phyloP scores from a whole-genome alignment of 1,284 basidiomycete species.

The Meira nashicola region DNA sequence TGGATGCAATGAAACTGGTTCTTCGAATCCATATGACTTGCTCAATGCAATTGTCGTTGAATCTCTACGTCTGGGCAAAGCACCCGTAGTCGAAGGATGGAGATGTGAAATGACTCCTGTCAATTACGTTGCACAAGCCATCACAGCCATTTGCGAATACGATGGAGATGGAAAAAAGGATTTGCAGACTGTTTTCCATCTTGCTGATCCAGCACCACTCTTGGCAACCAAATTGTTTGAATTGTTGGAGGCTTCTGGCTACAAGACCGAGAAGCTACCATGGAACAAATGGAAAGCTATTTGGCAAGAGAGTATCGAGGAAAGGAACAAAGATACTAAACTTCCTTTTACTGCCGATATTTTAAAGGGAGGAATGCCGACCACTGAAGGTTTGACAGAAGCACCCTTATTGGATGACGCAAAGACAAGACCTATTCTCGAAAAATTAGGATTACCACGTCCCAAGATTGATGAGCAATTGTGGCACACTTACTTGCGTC shows the following conservation, averaged over 20 bases:
- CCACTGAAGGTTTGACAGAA: conserved; percentile 32
- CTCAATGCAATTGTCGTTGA: conserved; percentile 50
- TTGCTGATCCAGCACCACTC: conserved; percentile 46
- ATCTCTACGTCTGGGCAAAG: conserved; percentile 44
- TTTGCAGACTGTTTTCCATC: conserved; percentile 36
- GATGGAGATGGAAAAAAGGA: conserved; percentile 25
- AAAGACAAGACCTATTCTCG: conserved; percentile 28
- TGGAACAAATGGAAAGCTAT: conserved; percentile 48
- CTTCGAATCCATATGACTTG: conserved; percentile 50
- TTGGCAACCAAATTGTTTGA: conserved; percentile 38
- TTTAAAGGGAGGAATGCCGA: conserved; percentile 45
- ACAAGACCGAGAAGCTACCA: conserved; percentile 30
- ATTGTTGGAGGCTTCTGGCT: conserved; percentile 39
- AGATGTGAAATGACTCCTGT: conserved; percentile 50
- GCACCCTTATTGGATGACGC: conserved; percentile 47
- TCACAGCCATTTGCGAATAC: conserved; percentile 22
- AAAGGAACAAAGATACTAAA: conserved; percentile 24
- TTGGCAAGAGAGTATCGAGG: conserved; percentile 41
- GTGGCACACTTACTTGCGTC: conserved; percentile 43
- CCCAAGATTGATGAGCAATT: conserved; percentile 42
- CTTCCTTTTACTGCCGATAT: conserved; percentile 46
- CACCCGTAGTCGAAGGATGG: conserved; percentile 45
- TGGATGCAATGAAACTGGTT: conserved; percentile 46
- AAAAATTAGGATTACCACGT: conserved; percentile 23
- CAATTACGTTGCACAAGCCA: conserved; percentile 46